Evolutionary conservation across 805 yeast genomes (phyloP), one percentile per base, ranked within the genome.

Genomic region (Saccharomycodes ludwigii): DNA sequence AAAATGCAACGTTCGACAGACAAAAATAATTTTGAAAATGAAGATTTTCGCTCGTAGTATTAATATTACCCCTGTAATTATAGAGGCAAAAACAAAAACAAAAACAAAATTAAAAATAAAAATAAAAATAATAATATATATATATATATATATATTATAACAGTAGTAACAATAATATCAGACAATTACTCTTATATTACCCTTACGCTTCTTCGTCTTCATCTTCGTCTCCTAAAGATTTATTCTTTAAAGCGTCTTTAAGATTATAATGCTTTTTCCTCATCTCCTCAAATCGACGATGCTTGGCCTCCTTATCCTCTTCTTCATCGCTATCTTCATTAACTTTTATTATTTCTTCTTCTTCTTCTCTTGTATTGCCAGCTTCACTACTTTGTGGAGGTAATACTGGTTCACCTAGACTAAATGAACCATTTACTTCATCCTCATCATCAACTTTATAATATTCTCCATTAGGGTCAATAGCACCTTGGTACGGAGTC

Each of bases 401-500:
- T 10, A 48, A 52, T 42, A 67, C 75, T 1, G 76, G 70, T 40
- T 67, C 76, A 2, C 82, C 82, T 30, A 75, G 55, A 7, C 66
- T 53, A 41, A 76, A 72, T 26, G 62, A 65, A 14, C 45, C 58
- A 3, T 18, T 11, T 4, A 42, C 47, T 9, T 44, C 52, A 19
- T 32, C 29, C 2, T 43, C 55, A 27, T 74, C 73, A 45, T 79
- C 88, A 4, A 68, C 71, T 32, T 67, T 65, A 43, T 84, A 83
- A 48, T 80, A 79, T 45, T 85, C 94, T 20, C 82, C 83, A 32
- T 69, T 64, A 1, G 91, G 86, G 46, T 79, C 76, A 18, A 82
- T 78, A 1, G 94, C 93, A 8, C 91, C 93, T 50, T 82, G 93
- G 47, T 79, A 86, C 4, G 96, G 96, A 1, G 96, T 86, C 61